Evolutionary conservation across 352 stramenopile species (phyloP), one percentile per base, ranked within the genome.

Genomic region (Phytophthora pinifolia): DNA sequence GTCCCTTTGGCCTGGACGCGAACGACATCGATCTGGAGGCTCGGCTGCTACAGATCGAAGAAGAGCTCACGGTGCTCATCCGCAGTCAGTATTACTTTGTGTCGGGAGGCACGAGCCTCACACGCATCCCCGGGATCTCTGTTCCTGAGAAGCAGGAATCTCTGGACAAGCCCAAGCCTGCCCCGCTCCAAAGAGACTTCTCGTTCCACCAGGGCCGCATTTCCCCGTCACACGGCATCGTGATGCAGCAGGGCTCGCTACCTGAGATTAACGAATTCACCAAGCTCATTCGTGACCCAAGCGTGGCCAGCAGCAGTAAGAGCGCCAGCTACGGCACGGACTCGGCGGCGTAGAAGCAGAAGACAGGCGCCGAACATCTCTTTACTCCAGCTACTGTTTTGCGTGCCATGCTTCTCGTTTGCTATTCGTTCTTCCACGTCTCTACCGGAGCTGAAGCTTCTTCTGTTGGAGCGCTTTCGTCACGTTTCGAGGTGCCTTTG

Each of bases 21-120:
- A 93, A 93, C 46, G 80, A 93, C 50, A 91, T 93, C 17, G 83
- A 93, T 46, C 56, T 93, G 9, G 83, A 93, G 47, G 70, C 76
- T 3, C 65, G 79, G 0, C 66, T 92, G 39, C 39, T 89, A 9
- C 76, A 89, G 58, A 92, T 92, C 52, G 83, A 92, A 45, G 76
- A 92, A 56, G 83, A 92, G 45, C 76, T 92, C 36, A 89, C 79
- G 1, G 79, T 92, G 50, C 56, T 92, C 9, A 76, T 92, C 14
- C 79, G 83, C 33, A 90, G 83, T 45, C 78, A 89, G 47, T 89
- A 92, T 54, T 90, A 91, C 58, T 91, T 89, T 43, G 65, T 91
- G 5, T 81, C 80, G 18, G 74, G 80, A 31, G 80, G 80, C 10
- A 67, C 59, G 17, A 76, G 52, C n/a, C 49, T 76, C 35, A 71